phyloP scores from a whole-genome alignment of 2,329 filamentous ascomycete species.

The Colletotrichum echinochloae region DNA sequence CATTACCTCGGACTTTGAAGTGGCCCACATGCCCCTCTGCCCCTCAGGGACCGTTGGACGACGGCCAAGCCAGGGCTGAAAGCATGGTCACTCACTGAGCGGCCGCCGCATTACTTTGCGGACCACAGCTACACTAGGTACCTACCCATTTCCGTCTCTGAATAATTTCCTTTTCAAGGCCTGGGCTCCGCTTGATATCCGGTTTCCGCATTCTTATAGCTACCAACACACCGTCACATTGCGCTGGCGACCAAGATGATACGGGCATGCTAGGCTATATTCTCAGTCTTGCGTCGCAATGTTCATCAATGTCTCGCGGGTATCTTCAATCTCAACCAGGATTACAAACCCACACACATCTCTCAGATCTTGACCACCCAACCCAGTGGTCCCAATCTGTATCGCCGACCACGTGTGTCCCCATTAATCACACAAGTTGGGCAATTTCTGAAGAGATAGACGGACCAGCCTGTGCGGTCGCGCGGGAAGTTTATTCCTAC shows the following conservation, averaged over 20 bases:
- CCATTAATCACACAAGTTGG: background rate
- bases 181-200: conserved; percentile 17
- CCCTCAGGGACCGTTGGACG: background rate
- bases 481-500: conserved; percentile 17
- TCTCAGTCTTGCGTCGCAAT: background rate
- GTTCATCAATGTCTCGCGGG: no score
- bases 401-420: background rate
- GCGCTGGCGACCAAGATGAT: background rate
- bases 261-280: background rate
- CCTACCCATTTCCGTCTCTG: conserved; percentile 9
- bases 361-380: background rate
- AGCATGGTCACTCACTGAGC: background rate
- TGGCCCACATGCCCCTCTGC: background rate
- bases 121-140: conserved; percentile 13
- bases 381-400: background rate
- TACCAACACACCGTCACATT: background rate
- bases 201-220: background rate
- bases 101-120: conserved; percentile 1
- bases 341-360: background rate
- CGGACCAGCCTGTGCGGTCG: conserved; percentile 14
- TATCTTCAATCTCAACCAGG: background rate
- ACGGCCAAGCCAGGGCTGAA: conserved; percentile 26
- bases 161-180: conserved; percentile 4
- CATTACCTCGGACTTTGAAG: background rate
- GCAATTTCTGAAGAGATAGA: background rate